A percentile compares a stretch with the other conserved stretches of the same genome.
Evolutionary conservation across 768 basidiomycete genomes (phyloP).

Genomic region (Infundibulicybe gibba): DNA sequence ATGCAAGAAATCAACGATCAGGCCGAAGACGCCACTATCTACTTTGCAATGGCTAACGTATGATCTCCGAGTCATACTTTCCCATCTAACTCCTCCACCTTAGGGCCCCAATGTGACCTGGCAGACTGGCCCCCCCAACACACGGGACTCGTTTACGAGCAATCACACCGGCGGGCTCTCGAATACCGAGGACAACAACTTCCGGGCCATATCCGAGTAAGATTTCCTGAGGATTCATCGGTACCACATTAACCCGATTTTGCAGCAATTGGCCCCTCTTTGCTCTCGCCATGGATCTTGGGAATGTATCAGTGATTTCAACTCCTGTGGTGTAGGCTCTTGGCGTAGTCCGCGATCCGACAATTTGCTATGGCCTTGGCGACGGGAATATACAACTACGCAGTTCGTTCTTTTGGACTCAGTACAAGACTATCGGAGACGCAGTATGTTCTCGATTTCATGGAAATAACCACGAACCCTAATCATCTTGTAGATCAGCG

Average conservation of each 20-base stretch:
- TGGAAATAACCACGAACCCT: neutral
- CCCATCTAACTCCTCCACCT: no score
- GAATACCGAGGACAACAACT: slow-evolving; percentile 53
- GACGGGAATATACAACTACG: slow-evolving; percentile 35
- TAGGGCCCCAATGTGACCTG: no score
- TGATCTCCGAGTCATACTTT: neutral
- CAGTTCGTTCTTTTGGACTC: slow-evolving; percentile 42
- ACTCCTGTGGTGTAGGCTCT: slow-evolving; percentile 39
- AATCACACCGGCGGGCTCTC: slow-evolving; percentile 23
- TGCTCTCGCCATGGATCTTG: slow-evolving; percentile 45
- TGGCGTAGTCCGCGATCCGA: slow-evolving; percentile 49
- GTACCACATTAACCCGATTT: no score
- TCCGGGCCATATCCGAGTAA: slow-evolving; percentile 41
- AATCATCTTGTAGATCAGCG: slow-evolving; percentile 27
- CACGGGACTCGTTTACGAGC: no score
- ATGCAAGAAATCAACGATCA: slow-evolving; percentile 41
- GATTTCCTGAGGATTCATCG: no score
- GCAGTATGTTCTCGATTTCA: slow-evolving; percentile 21
- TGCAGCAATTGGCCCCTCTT: slow-evolving; percentile 60
- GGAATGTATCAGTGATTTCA: slow-evolving; percentile 29
- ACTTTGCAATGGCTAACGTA: slow-evolving; percentile 39
- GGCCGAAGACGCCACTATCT: slow-evolving; percentile 46
- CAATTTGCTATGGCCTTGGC: slow-evolving; percentile 39
- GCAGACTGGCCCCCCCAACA: no score
- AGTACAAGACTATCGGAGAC: slow-evolving; percentile 28